A percentile compares a stretch with the other conserved stretches of the same genome.
Evolutionary conservation across 345 rosid genomes (phyloP).

Genomic region (Dimocarpus longan): DNA sequence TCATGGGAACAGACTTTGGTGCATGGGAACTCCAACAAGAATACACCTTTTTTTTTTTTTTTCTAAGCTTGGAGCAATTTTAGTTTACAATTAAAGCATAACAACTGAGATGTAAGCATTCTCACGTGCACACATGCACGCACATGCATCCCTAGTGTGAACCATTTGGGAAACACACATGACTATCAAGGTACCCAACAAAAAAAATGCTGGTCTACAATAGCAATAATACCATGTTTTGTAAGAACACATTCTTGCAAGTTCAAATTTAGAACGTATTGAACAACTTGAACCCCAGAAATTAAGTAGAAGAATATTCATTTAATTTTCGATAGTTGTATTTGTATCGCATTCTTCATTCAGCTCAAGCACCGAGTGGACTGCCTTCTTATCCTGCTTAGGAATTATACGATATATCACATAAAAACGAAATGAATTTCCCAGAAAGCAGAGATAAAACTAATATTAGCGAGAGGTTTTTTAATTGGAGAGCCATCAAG

Average conservation of each 20-base stretch:
- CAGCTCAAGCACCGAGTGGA: conserved; percentile 42
- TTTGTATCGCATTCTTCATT: conserved; percentile 37
- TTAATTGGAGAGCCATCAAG: neutral
- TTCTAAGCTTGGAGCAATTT: neutral
- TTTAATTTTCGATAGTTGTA: conserved; percentile 37
- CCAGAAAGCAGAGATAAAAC: conserved; percentile 1
- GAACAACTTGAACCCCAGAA: neutral
- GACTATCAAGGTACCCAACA: neutral
- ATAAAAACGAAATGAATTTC: conserved; percentile 15
- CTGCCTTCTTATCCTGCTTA: conserved; percentile 56
- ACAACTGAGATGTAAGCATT: neutral
- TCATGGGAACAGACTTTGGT: neutral
- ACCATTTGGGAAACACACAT: neutral
- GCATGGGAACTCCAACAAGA: conserved; percentile 9
- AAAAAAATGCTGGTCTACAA: neutral
- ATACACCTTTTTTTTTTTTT: neutral
- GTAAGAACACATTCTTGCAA: neutral
- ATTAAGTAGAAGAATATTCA: neutral
- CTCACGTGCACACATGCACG: neutral
- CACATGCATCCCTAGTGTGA: neutral
- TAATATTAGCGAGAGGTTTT: neutral
- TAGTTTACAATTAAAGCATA: neutral
- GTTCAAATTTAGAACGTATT: neutral
- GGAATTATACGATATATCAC: conserved; percentile 17
- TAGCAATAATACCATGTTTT: conserved; percentile 9